Evolutionary conservation across 208 protist genomes (phyloP).

Genomic region (Porcisia hertigi): DNA sequence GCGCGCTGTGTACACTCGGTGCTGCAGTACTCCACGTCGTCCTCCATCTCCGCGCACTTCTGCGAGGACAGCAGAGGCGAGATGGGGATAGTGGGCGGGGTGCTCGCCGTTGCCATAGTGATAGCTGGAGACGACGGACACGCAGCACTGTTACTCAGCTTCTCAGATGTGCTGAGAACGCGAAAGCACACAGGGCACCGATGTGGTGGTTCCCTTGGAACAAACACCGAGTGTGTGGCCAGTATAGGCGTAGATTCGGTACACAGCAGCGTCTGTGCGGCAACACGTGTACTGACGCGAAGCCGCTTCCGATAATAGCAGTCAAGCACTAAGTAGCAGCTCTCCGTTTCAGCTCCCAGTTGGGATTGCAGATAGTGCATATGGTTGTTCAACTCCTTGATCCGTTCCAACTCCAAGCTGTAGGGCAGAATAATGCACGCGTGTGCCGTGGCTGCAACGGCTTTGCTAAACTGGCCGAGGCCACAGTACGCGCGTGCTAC

Average conservation of each 20-base stretch:
- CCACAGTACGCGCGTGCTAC: constrained; percentile 62
- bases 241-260: constrained; percentile 46
- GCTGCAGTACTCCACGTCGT: constrained; percentile 27
- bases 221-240: constrained; percentile 52
- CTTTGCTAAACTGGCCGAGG: constrained; percentile 53
- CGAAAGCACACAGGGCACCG: constrained; percentile 67
- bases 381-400: constrained; percentile 62
- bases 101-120: background rate
- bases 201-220: constrained; percentile 11
- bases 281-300: constrained; percentile 10
- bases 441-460: constrained; percentile 27
- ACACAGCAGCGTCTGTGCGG: constrained; percentile 31
- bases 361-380: constrained; percentile 48
- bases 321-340: constrained; percentile 54
- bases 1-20: constrained; percentile 40
- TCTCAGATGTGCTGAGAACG: constrained; percentile 6
- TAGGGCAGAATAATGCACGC: constrained; percentile 53
- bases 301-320: constrained; percentile 58
- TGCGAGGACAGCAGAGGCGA: constrained; percentile 15
- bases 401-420: constrained; percentile 54
- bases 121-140: background rate
- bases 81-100: constrained; percentile 4
- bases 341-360: constrained; percentile 24
- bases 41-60: constrained; percentile 10
- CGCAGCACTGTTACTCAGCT: background rate